Conservation (phyloP, 768 basidiomycete genomes). For the Phanerochaete carnosa region DNA sequence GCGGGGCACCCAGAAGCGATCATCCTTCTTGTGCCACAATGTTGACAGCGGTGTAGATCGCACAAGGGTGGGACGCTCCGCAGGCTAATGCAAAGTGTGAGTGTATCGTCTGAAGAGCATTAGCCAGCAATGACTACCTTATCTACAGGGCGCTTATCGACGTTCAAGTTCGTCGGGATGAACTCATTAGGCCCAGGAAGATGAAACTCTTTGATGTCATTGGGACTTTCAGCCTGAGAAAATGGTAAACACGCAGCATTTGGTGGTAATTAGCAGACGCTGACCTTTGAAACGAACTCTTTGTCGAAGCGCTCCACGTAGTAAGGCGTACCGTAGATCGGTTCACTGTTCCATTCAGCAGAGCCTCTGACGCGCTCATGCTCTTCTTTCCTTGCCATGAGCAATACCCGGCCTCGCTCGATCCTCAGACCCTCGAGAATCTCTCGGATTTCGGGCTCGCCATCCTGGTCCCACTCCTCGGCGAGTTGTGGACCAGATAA, state of each 20-base stretch:
- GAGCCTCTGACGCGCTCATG: conserved; percentile 47
- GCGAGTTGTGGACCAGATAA: conserved; percentile 69
- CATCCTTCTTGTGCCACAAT: conserved; percentile 97
- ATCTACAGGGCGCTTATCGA: conserved; percentile 67
- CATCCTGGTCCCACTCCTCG: conserved; percentile 65
- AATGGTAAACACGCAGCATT: background rate
- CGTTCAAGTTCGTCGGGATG: conserved; percentile 82
- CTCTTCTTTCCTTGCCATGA: conserved; percentile 77
- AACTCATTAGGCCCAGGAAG: conserved; percentile 89
- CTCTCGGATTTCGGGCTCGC: conserved; percentile 49
- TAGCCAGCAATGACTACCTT: conserved; percentile 43
- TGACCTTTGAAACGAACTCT: conserved; percentile 49
- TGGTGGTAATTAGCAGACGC: background rate
- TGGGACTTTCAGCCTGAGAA: conserved; percentile 33
- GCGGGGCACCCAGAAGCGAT: conserved; percentile 93
- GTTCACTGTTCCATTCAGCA: conserved; percentile 68
- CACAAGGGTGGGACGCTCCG: conserved; percentile 72
- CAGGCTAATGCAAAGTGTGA: conserved; percentile 45
- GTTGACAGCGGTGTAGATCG: conserved; percentile 63
- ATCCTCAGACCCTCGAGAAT: conserved; percentile 60
- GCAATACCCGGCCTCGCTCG: conserved; percentile 59
- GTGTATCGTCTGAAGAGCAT: background rate
- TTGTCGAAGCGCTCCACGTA: conserved; percentile 66
- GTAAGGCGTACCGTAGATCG: conserved; percentile 92
- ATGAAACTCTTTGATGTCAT: conserved; percentile 64